phyloP scores from a whole-genome alignment of 73 alveolate species.

The Tetrahymena elliotti region DNA sequence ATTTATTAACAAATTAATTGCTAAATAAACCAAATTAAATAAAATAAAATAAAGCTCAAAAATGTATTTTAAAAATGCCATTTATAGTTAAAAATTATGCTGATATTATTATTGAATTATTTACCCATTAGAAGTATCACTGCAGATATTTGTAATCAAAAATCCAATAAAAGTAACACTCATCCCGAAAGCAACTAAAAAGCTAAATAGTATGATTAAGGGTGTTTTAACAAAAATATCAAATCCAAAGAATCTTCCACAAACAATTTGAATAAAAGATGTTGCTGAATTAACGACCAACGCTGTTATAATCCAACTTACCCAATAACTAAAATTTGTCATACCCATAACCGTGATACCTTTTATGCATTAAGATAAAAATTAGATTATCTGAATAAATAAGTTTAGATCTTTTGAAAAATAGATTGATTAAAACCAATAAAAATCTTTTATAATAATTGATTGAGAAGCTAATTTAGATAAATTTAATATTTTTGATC shows the following conservation, averaged over 20 bases:
- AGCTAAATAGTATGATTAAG: constrained; percentile 23
- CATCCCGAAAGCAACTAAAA: constrained; percentile 36
- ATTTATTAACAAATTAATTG: not conserved
- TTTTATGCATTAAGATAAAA: not conserved
- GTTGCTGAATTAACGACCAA: constrained; percentile 9
- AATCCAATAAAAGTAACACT: constrained; percentile 40
- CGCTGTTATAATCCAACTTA: constrained; percentile 52
- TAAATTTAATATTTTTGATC: not conserved
- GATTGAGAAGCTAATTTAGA: not conserved
- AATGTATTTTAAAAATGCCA: no score
- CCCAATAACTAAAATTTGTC: constrained; percentile 48
- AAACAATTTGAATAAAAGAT: constrained; percentile 15
- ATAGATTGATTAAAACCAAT: not conserved
- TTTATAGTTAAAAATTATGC: no score
- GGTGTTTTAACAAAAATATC: constrained; percentile 60
- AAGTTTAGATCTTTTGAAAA: not conserved
- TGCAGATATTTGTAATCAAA: constrained; percentile 23
- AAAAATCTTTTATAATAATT: not conserved
- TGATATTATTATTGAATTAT: constrained; percentile 25
- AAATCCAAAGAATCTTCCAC: constrained; percentile 29
- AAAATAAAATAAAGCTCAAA: no score
- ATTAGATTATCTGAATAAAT: no score
- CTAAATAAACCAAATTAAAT: not conserved
- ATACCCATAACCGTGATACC: constrained; percentile 56
- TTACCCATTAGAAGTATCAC: constrained; percentile 43